Conservation (phyloP, 371 early-diverging fungal genomes). For the Apophysomyces trapeziformis region DNA sequence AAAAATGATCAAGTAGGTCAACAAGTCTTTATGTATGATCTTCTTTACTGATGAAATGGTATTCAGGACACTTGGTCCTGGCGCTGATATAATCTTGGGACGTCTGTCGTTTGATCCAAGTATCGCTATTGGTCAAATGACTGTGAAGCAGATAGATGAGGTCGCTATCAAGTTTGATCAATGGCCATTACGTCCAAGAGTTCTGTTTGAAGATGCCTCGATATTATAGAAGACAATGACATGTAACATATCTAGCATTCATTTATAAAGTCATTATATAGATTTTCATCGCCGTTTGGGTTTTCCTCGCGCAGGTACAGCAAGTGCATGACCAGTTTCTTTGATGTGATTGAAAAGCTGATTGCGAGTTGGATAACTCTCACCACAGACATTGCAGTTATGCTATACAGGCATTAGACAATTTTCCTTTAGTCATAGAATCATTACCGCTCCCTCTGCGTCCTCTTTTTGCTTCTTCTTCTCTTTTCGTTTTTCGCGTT, state of each 20-base stretch:
- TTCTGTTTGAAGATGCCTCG: conserved; percentile 51
- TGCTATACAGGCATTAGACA: conserved; percentile 17
- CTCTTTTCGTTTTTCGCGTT: conserved; percentile 48
- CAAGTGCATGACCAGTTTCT: conserved; percentile 73
- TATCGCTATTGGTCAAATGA: conserved; percentile 52
- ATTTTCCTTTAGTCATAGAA: conserved; percentile 5
- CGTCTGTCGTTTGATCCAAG: conserved; percentile 57
- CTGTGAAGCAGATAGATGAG: conserved; percentile 58
- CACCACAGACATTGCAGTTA: conserved; percentile 71
- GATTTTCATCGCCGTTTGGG: conserved; percentile 12
- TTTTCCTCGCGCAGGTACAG: conserved; percentile 24
- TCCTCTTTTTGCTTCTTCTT: conserved; percentile 56
- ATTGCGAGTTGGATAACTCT: conserved; percentile 65
- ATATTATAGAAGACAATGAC: conserved; percentile 6
- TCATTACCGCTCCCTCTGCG: conserved; percentile 27
- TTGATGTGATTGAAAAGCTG: conserved; percentile 79
- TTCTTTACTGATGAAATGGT: background rate
- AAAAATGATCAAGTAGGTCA: conserved; percentile 59
- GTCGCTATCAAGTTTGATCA: conserved; percentile 64
- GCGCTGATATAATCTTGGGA: conserved; percentile 63
- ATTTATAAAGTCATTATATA: background rate
- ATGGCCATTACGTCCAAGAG: conserved; percentile 63
- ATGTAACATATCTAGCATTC: background rate
- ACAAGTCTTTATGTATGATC: background rate
- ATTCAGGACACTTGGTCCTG: conserved; percentile 59